phyloP scores from a whole-genome alignment of 768 basidiomycete species.

The Suillus bovinus region DNA sequence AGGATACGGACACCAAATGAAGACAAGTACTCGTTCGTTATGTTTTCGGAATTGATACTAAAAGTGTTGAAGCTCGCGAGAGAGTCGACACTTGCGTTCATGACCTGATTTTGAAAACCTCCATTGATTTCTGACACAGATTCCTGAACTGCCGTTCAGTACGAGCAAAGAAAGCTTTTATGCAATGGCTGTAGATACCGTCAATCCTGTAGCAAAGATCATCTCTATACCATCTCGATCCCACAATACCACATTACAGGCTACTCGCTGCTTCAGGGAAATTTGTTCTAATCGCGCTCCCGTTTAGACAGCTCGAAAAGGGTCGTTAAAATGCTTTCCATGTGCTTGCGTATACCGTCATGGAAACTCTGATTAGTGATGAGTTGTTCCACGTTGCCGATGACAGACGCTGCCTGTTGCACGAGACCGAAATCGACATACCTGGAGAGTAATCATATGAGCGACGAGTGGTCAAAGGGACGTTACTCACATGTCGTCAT shows the following conservation, averaged over 20 bases:
- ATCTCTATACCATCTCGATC: too few relatives aligned
- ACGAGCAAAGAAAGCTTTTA: too few relatives aligned
- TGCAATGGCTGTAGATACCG: not conserved
- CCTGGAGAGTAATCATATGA: constrained; percentile 24
- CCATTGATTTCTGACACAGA: too few relatives aligned
- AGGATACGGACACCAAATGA: too few relatives aligned
- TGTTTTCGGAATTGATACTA: too few relatives aligned
- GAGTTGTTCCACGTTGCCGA: constrained; percentile 51
- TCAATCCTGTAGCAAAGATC: not conserved
- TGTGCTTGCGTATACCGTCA: constrained; percentile 41
- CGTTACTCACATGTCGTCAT: constrained; percentile 35
- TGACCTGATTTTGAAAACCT: too few relatives aligned
- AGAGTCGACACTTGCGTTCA: too few relatives aligned
- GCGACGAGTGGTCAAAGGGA: not conserved
- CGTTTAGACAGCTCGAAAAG: constrained; percentile 48
- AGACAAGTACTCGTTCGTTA: too few relatives aligned
- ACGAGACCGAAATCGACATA: constrained; percentile 50
- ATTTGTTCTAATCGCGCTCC: constrained; percentile 23
- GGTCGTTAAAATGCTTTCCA: constrained; percentile 42
- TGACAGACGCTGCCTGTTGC: constrained; percentile 46
- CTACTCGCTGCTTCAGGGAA: not conserved
- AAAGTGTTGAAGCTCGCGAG: not conserved
- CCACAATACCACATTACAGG: not conserved
- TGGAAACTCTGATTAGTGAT: constrained; percentile 53
- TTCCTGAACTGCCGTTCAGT: too few relatives aligned